Evolutionary conservation across 148 eudicot species (phyloP), one percentile per base, ranked within the genome.

Genomic region (Dysphania ambrosioides): DNA sequence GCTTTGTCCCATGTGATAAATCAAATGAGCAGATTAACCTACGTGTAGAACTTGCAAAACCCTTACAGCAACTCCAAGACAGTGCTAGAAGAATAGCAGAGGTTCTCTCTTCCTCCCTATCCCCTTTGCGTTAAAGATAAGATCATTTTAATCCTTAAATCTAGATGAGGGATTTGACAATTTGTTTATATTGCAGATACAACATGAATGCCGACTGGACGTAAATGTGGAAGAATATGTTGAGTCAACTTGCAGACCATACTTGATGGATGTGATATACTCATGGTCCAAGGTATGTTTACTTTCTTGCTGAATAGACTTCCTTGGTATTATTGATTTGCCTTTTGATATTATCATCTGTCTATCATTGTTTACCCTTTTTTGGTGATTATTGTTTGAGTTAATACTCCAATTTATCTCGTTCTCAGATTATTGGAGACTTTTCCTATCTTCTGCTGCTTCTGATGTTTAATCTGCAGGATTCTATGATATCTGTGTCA

Each of bases 71-170:
- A 78, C 97, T 95, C 74, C 99, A 92, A 80, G 96, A 95, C 57
- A 90, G 92, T 87, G 99, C 99, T 51, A 86, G 94, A 82, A 86
- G 87, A 87, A 95, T 95, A 80, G 99, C 99, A 31, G 94, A 95
- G 94, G 99, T 92, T 23, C 59, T 41, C 63, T 24, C 69, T 42
- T 30, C 42, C 11, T 13, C n/a, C 8, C n/a, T n/a, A n/a, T 27
- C 30, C 32, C 6, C 1, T 59, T 66, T 15, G 35, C 16, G n/a
- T 47, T 42, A 11, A 42, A 42, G 16, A 9, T 15, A 13, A 47
- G n/a, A n/a, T n/a, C n/a, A n/a, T 56, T 66, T 41, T 36, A n/a
- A 19, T 38, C 21, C 47, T 26, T 23, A 0, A 40, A 55, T 76
- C 32, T 21, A 56, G 47, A 40, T 8, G 42, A 1, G 27, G 9